Evolutionary conservation across 2,329 filamentous ascomycete species (phyloP), one percentile per base, ranked within the genome.

Genomic region (Neofusicoccum sp.): DNA sequence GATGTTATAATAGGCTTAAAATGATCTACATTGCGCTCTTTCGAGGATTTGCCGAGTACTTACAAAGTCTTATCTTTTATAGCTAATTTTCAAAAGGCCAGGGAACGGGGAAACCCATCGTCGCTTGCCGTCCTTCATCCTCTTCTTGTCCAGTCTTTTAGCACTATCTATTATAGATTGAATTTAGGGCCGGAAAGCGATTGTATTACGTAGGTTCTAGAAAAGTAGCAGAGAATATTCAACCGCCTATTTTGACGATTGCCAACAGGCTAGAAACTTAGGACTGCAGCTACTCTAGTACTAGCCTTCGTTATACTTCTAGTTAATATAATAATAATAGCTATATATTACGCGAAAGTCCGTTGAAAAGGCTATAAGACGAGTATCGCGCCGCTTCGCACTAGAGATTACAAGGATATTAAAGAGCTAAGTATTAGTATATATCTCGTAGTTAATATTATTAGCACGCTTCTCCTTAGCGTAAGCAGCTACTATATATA

Each of bases 401-500:
- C 30, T 3, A 31, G 45, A 12, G n/a, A 33, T 34, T 49, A 31
- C 24, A n/a, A 11, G 5, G 16, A 34, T 26, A 49, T 49, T n/a
- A 49, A 49, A 34, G n/a, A 34, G 45, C 30, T 33, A 3, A 31
- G 45, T 20, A 16, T 49, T 28, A 5, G 16, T 5, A 49, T 49
- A 12, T 31, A 49, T 33, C 45, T 49, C 9, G 31, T 76, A 2
- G 78, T 84, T 65, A 84, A 84, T 68, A 59, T 74, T 1, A 68
- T 82, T 34, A 75, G 76, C 31, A 81, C 79, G 0, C 59, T 75
- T 1, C 62, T 83, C 12, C 72, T 83, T 0, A 73, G 75, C 1
- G 78, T 78, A 4, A 79, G 77, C 38, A 82, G 82, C 65, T 82
- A 80, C 62, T 77, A 74, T 59, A 83, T 83, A 79, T 82, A 85